phyloP scores from a whole-genome alignment of 2,329 filamentous ascomycete species.

The Apiospora hydei region DNA sequence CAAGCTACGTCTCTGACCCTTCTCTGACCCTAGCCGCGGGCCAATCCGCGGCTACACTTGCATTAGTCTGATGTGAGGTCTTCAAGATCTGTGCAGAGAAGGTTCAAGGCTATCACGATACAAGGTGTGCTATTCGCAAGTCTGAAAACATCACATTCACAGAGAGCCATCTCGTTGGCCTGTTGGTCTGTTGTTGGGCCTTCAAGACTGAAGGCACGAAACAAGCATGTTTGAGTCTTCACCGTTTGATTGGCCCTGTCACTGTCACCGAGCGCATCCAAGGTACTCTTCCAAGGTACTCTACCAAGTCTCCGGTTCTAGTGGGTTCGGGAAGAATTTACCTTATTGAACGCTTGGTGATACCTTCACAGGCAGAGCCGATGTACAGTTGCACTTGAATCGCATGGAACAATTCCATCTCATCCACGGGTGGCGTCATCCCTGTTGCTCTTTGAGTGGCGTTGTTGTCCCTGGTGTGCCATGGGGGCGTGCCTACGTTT shows the following conservation, averaged over 20 bases:
- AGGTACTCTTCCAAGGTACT: slow-evolving; percentile 3
- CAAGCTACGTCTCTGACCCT: background rate
- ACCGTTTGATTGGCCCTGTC: background rate
- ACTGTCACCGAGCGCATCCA: background rate
- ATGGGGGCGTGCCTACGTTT: background rate
- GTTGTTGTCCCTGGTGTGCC: background rate
- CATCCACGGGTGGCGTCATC: background rate
- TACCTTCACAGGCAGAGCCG: background rate
- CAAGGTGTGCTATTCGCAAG: background rate
- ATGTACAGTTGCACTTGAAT: background rate
- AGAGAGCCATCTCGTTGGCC: background rate
- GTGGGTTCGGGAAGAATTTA: background rate
- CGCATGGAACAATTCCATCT: background rate
- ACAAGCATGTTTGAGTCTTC: slow-evolving; percentile 17
- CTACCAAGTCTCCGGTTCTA: background rate
- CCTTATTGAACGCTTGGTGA: background rate
- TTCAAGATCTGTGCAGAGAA: background rate
- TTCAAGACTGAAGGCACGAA: background rate
- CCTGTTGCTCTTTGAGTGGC: background rate
- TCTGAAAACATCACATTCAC: background rate
- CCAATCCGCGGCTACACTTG: background rate
- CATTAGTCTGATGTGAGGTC: background rate
- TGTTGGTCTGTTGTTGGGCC: background rate
- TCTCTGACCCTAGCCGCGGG: background rate
- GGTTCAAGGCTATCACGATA: background rate